Evolutionary conservation across 2,329 filamentous ascomycete genomes (phyloP).

Genomic region (Epichloe elymi): DNA sequence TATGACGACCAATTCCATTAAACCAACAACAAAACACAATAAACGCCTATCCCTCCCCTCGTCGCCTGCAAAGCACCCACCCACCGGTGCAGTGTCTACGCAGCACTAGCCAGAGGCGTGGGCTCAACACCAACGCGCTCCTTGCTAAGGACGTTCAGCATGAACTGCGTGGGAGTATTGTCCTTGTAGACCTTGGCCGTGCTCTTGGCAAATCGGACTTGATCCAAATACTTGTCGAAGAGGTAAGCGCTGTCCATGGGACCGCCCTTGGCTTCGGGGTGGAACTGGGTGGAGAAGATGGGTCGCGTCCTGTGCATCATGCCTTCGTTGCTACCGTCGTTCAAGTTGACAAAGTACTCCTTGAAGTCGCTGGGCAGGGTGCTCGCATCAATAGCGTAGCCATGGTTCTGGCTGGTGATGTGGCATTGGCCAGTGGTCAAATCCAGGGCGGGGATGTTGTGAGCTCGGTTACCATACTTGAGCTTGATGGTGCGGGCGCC

Average conservation of each 20-base stretch:
- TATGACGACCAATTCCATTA: neutral
- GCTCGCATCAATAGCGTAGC: constrained; percentile 80
- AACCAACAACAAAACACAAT: neutral
- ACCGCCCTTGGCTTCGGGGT: constrained; percentile 94
- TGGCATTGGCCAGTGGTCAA: constrained; percentile 94
- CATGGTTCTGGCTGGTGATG: constrained; percentile 97
- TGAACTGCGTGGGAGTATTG: constrained; percentile 73
- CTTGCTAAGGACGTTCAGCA: constrained; percentile 85
- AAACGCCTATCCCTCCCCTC: constrained; percentile 1
- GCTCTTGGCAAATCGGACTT: constrained; percentile 79
- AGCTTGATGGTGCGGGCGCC: constrained; percentile 90
- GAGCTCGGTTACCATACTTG: constrained; percentile 97
- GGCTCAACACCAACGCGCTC: constrained; percentile 86
- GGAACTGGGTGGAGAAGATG: constrained; percentile 98
- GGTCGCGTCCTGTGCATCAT: constrained; percentile 93
- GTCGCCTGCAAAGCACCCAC: neutral
- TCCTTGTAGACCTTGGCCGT: constrained; percentile 68
- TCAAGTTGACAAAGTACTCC: constrained; percentile 97
- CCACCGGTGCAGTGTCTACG: constrained; percentile 17
- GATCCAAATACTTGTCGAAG: constrained; percentile 92
- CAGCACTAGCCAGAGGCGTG: constrained; percentile 36
- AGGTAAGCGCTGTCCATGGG: constrained; percentile 92
- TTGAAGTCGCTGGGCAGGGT: constrained; percentile 81
- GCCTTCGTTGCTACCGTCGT: constrained; percentile 93
- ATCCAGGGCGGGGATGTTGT: constrained; percentile 95